Evolutionary conservation across 228 moss, liverwort and hornwort genomes (phyloP).

Genomic region (Sphagnum magellanicum): DNA sequence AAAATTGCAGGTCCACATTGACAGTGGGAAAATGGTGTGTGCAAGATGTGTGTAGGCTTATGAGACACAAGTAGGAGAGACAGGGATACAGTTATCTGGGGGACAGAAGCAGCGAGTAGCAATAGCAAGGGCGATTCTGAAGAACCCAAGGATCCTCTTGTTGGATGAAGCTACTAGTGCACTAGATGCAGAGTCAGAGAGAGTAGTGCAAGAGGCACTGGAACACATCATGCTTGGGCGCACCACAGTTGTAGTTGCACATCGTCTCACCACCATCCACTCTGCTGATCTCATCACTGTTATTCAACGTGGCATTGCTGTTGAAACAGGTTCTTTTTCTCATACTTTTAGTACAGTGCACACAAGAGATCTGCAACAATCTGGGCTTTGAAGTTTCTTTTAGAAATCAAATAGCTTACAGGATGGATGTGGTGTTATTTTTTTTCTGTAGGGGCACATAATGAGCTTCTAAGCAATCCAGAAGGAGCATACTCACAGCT

Average conservation of each 20-base stretch:
- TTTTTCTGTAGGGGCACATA: conserved; percentile 60
- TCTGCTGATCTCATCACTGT: conserved; percentile 81
- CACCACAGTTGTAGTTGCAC: conserved; percentile 87
- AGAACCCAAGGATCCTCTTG: conserved; percentile 71
- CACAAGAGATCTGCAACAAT: too few species aligned
- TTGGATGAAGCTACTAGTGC: conserved; percentile 98
- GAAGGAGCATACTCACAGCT: conserved; percentile 77
- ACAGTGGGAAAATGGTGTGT: neutral
- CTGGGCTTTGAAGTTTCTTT: too few species aligned
- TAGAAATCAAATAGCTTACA: too few species aligned
- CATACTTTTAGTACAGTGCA: too few species aligned
- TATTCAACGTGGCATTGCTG: conserved; percentile 71
- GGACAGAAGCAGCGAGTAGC: conserved; percentile 97
- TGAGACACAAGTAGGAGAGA: conserved; percentile 76
- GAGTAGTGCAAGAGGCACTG: conserved; percentile 75
- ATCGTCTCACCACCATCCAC: conserved; percentile 82
- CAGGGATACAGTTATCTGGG: conserved; percentile 86
- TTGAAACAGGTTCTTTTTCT: conserved; percentile 41
- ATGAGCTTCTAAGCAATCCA: conserved; percentile 43
- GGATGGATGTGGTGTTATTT: neutral
- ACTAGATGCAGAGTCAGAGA: conserved; percentile 87
- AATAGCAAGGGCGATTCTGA: conserved; percentile 88
- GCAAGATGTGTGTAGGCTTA: conserved; percentile 28
- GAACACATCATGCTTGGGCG: conserved; percentile 80
- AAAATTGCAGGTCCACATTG: neutral